These are phyloP conservation scores for Populus pruinosa DNA, from an alignment of 345 rosid genomes.

Conservation along the genomic window DNA sequence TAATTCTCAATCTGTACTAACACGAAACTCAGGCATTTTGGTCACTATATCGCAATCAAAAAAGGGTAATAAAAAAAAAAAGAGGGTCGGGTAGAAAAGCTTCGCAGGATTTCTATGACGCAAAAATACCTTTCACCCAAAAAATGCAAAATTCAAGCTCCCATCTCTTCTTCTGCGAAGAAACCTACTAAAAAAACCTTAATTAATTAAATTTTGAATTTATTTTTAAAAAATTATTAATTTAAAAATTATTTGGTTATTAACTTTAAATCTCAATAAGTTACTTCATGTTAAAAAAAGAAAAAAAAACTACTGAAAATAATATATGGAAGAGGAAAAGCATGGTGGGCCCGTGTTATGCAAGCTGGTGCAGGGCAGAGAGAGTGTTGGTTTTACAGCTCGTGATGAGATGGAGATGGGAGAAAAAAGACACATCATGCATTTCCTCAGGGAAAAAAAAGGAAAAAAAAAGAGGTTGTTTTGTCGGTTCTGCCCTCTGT, in stretches of 20 bases:
- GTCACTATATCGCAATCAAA: neutral
- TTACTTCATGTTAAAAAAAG: no score
- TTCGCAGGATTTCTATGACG: conserved; percentile 5
- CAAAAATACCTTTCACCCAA: neutral
- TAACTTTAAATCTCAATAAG: no score
- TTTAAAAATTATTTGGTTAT: no score
- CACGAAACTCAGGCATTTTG: neutral
- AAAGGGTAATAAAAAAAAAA: neutral
- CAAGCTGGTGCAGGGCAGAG: conserved; percentile 19
- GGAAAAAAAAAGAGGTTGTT: neutral
- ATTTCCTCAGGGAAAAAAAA: neutral
- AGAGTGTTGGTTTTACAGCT: conserved; percentile 13
- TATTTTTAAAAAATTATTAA: no score
- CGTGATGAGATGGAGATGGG: conserved; percentile 30
- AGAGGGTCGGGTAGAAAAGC: neutral
- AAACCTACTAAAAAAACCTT: neutral
- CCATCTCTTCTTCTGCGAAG: no score
- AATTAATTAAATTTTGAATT: no score
- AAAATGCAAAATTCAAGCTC: neutral
- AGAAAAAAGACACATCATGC: no score
- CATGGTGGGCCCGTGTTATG: conserved; percentile 25
- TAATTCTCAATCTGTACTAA: neutral
- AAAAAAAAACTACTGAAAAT: neutral
- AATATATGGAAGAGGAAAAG: neutral
- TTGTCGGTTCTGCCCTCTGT: conserved; percentile 23